Evolutionary conservation across 495 filamentous ascomycete genomes (phyloP).

Genomic region (Penicillium coprophilum): DNA sequence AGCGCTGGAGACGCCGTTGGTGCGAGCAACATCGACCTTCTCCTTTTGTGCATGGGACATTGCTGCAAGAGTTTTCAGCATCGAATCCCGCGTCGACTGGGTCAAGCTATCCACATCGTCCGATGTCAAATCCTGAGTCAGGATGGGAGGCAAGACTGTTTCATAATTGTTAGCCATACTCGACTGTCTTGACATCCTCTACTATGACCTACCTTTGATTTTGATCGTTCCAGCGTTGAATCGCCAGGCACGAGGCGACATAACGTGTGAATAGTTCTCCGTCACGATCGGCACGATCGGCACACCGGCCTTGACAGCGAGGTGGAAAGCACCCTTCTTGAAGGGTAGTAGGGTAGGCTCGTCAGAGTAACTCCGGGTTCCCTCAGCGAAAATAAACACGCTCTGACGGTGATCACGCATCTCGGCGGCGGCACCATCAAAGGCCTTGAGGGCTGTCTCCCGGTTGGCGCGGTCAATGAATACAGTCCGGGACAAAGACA

Average conservation of each 20-base stretch:
- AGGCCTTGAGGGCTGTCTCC: slow-evolving; percentile 76
- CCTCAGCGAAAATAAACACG: slow-evolving; percentile 94
- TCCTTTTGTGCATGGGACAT: slow-evolving; percentile 48
- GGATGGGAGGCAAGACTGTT: slow-evolving; percentile 78
- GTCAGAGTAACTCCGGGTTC: slow-evolving; percentile 84
- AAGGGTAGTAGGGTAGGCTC: slow-evolving; percentile 81
- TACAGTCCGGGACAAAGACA: slow-evolving; percentile 83
- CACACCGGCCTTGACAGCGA: slow-evolving; percentile 90
- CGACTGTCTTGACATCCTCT: background rate
- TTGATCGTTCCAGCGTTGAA: slow-evolving; percentile 78
- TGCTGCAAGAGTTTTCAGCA: slow-evolving; percentile 71
- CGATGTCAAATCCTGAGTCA: slow-evolving; percentile 70
- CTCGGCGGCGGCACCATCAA: slow-evolving; percentile 75
- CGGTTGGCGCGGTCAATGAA: slow-evolving; percentile 92
- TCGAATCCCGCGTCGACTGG: slow-evolving; percentile 67
- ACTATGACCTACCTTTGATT: slow-evolving; percentile 62
- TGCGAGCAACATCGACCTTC: slow-evolving; percentile 19
- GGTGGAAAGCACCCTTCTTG: slow-evolving; percentile 97
- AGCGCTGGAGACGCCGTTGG: slow-evolving; percentile 38
- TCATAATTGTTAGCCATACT: background rate
- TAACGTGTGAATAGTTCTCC: slow-evolving; percentile 79
- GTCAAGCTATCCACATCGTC: slow-evolving; percentile 81
- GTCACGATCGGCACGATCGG: slow-evolving; percentile 86
- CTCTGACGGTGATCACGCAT: slow-evolving; percentile 76
- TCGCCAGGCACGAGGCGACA: slow-evolving; percentile 64